phyloP scores from a whole-genome alignment of 1,139 yeast genomes.

The Entelexis paramagnoliae region DNA sequence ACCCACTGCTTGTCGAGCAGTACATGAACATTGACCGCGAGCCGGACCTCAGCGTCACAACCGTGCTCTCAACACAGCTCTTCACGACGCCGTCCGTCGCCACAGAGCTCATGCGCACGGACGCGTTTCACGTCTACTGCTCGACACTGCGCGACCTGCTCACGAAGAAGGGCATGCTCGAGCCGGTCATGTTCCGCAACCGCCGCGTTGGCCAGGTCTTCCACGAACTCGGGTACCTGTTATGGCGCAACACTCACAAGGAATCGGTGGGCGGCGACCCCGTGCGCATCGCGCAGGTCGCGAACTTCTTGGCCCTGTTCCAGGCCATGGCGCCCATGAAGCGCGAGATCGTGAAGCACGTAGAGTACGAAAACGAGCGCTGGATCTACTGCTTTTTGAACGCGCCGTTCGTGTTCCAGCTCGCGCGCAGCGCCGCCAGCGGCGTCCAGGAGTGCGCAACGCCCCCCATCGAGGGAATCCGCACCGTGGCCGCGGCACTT shows the following conservation, averaged over 20 bases:
- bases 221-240: constrained; percentile 69
- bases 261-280: constrained; percentile 31
- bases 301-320: constrained; percentile 57
- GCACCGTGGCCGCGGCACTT: not conserved
- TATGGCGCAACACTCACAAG: constrained; percentile 57
- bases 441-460: constrained; percentile 25
- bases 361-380: constrained; percentile 81
- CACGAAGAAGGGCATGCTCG: constrained; percentile 43
- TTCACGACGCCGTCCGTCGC: constrained; percentile 80
- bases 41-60: constrained; percentile 70
- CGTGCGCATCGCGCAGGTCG: constrained; percentile 38
- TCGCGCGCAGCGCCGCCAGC: constrained; percentile 33
- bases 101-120: constrained; percentile 34
- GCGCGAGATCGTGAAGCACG: constrained; percentile 72
- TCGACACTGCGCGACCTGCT: constrained; percentile 58
- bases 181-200: constrained; percentile 43
- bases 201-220: constrained; percentile 78
- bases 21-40: constrained; percentile 65
- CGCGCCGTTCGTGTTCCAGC: constrained; percentile 39
- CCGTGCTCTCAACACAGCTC: constrained; percentile 69
- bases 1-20: constrained; percentile 68
- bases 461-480: not conserved
- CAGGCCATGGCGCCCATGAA: constrained; percentile 71
- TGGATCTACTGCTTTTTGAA: constrained; percentile 76
- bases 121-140: constrained; percentile 46